Evolutionary conservation across 305 asterid species (phyloP), one percentile per base, ranked within the genome.

Genomic region (Rubia tinctorum): DNA sequence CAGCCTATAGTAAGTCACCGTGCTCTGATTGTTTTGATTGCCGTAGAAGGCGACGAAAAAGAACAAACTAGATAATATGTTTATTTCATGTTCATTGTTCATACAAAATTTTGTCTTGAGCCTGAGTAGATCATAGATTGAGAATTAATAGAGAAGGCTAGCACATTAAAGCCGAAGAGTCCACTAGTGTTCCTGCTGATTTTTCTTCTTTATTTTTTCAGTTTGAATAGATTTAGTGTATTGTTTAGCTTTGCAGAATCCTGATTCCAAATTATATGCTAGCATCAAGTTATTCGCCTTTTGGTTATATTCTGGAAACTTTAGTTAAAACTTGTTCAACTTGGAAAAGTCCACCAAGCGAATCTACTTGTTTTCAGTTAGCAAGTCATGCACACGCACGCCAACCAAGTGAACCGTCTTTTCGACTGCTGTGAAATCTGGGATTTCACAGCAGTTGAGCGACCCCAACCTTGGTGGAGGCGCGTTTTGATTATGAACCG

Each of bases 11-110:
- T 78, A 78, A n/a, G n/a, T n/a, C 78, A 75, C 72, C 92, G 14
- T 88, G 97, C 79, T 78, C 76, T 15, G 96, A 92, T 67, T 95
- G 99, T 80, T 92, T 92, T 75, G 94, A 90, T 73, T 95, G 99
- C 83, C 96, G 96, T 62, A 88, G 98, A 84, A 90, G 84, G 87
- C 92, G 80, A 74, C 85, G 90, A 81, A 88, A 68, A 86, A 82
- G 88, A 71, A 61, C n/a, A 39, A 51, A 27, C 49, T 61, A 75
- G 37, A 76, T 30, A 14, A 18, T 62, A 15, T 61, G 7, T 44
- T 18, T 53, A 53, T 30, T 17, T n/a, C 20, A 39, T 60, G 40
- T 17, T 75, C 43, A 69, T 39, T 45, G 1, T 61, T 61, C 18
- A 61, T 47, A 1, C 49, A 14, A 60, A 75, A 60, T 2, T 61